Percentiles rank a stretch among this genome's conserved stretches.
Conservation (phyloP, 1,139 yeast species). For the Yamadazyma dendronema region DNA sequence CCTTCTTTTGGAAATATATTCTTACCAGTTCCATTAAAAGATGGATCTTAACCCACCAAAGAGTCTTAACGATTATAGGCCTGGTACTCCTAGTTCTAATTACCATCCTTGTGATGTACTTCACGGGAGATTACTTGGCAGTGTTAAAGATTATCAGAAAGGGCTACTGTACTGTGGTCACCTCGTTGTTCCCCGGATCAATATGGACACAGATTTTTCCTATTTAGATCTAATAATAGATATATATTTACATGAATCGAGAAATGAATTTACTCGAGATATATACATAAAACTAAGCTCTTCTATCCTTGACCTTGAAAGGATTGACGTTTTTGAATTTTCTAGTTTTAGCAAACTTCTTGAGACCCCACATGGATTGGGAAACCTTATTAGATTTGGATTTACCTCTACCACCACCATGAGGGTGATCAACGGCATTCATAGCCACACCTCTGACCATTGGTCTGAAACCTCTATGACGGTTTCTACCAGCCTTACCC, state of each 20-base stretch:
- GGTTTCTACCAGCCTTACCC: slow-evolving; percentile 97
- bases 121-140: slow-evolving; percentile 12
- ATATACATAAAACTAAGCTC: slow-evolving; percentile 24
- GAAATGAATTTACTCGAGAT: background rate
- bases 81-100: slow-evolving; percentile 8
- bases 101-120: slow-evolving; percentile 11
- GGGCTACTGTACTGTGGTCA: slow-evolving; percentile 17
- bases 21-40: slow-evolving; percentile 10
- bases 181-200: background rate
- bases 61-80: slow-evolving; percentile 9
- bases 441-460: slow-evolving; percentile 97
- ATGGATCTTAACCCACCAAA: slow-evolving; percentile 3
- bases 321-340: slow-evolving; percentile 81
- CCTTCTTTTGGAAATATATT: slow-evolving; percentile 11
- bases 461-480: slow-evolving; percentile 93
- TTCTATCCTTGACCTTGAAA: slow-evolving; percentile 84
- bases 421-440: slow-evolving; percentile 98
- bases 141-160: slow-evolving; percentile 2
- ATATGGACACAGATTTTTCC: slow-evolving; percentile 2
- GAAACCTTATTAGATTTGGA: slow-evolving; percentile 93
- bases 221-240: background rate
- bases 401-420: slow-evolving; percentile 99
- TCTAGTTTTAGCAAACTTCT: slow-evolving; percentile 93
- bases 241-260: background rate
- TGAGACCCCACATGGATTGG: slow-evolving; percentile 96